phyloP scores from a whole-genome alignment of 495 filamentous ascomycete genomes.

The Talaromyces thailandensis region DNA sequence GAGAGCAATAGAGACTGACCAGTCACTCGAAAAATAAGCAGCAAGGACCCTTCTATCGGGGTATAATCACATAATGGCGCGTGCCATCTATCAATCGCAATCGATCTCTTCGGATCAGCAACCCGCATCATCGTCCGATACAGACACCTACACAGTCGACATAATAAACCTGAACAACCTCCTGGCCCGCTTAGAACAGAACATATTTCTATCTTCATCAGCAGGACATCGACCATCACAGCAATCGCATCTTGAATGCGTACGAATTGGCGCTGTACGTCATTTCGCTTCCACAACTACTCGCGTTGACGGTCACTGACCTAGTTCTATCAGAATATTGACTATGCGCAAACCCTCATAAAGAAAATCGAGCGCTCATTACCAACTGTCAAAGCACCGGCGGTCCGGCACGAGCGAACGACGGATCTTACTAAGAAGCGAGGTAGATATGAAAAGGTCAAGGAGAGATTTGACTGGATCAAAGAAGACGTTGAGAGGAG shows the following conservation, averaged over 20 bases:
- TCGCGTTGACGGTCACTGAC: conserved; percentile 4
- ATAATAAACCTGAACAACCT: conserved; percentile 60
- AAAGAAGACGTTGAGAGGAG: conserved; percentile 15
- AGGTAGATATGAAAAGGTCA: conserved; percentile 32
- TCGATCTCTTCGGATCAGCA: background rate
- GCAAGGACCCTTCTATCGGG: background rate
- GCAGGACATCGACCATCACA: conserved; percentile 49
- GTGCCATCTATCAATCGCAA: background rate
- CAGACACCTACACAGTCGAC: conserved; percentile 16
- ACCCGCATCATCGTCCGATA: background rate
- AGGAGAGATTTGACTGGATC: conserved; percentile 8
- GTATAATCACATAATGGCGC: background rate
- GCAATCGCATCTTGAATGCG: conserved; percentile 60
- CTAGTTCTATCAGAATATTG: conserved; percentile 52
- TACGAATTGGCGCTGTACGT: conserved; percentile 55
- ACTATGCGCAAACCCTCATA: conserved; percentile 69
- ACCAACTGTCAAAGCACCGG: conserved; percentile 50
- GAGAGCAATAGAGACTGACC: background rate
- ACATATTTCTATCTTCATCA: conserved; percentile 53
- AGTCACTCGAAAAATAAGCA: background rate
- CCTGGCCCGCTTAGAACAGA: conserved; percentile 64
- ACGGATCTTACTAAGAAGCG: conserved; percentile 56
- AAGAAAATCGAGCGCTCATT: conserved; percentile 68
- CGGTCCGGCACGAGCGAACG: conserved; percentile 58
- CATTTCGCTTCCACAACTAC: background rate